A percentile compares a stretch with the other conserved stretches of the same genome.
Evolutionary conservation across 352 stramenopile species (phyloP).

Genomic region (Hyaloperonospora brassicae): DNA sequence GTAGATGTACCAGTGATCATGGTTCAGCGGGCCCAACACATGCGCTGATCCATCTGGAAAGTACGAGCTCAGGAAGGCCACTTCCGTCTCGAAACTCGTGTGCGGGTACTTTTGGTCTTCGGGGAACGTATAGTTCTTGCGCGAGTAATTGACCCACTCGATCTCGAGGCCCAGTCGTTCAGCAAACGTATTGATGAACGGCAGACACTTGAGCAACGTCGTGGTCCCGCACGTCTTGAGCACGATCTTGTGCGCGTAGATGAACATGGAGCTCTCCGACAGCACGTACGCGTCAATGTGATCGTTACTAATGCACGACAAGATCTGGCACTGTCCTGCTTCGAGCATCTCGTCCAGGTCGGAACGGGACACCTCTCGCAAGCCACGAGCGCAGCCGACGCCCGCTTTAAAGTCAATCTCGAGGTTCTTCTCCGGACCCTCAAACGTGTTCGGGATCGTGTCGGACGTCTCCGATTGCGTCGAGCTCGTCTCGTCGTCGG

Average conservation of each 20-base stretch:
- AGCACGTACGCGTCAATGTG: conserved; percentile 94
- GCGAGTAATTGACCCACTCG: conserved; percentile 97
- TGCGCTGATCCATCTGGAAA: conserved; percentile 81
- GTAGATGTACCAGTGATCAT: conserved; percentile 99
- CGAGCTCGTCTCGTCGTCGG: conserved; percentile 62
- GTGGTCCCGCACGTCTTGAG: conserved; percentile 99
- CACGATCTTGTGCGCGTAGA: conserved; percentile 98
- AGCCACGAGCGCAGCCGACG: conserved; percentile 64
- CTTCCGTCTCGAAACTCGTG: conserved; percentile 93
- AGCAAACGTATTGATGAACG: conserved; percentile 76
- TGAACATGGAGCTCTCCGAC: conserved; percentile 97
- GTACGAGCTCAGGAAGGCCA: conserved; percentile 91
- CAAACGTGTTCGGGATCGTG: conserved; percentile 84
- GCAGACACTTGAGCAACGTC: conserved; percentile 91
- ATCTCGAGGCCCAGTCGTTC: conserved; percentile 90
- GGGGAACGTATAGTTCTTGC: conserved; percentile 99
- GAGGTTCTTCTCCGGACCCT: conserved; percentile 97
- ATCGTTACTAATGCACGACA: conserved; percentile 93
- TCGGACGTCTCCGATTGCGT: conserved; percentile 65
- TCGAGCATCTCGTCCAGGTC: conserved; percentile 93
- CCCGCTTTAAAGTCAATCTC: conserved; percentile 89
- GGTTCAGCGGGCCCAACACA: conserved; percentile 91
- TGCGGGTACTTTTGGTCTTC: conserved; percentile 97
- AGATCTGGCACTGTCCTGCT: conserved; percentile 93
- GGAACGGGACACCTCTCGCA: conserved; percentile 83